A percentile compares a stretch with the other conserved stretches of the same genome.
Evolutionary conservation across 768 basidiomycete species (phyloP).

Genomic region (Brasilioporus rufonigricans): DNA sequence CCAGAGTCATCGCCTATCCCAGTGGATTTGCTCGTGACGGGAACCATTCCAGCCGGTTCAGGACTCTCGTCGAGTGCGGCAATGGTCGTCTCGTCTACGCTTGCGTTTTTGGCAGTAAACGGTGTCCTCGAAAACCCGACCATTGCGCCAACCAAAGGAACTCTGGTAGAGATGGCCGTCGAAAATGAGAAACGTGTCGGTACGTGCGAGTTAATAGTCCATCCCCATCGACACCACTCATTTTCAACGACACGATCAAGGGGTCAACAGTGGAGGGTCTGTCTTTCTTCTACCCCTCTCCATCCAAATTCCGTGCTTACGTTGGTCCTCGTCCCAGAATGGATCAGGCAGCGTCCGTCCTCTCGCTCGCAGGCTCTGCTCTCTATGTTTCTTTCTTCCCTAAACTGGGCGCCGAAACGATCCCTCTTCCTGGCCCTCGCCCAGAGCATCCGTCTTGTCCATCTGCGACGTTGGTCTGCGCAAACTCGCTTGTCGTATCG

Average conservation of each 20-base stretch:
- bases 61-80: conserved; percentile 88
- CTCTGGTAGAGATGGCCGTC: conserved; percentile 77
- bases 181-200: conserved; percentile 84
- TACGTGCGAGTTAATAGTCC: conserved; percentile 21
- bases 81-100: conserved; percentile 84
- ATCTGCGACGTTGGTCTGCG: conserved; percentile 27
- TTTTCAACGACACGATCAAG: conserved; percentile 21
- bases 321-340: conserved; percentile 45
- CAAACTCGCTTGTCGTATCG: conserved; percentile 67
- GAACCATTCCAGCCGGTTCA: conserved; percentile 82
- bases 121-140: conserved; percentile 44
- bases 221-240: background rate
- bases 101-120: conserved; percentile 78
- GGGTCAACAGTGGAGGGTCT: conserved; percentile 78
- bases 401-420: conserved; percentile 58
- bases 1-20: conserved; percentile 44
- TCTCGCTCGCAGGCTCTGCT: conserved; percentile 66
- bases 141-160: conserved; percentile 49
- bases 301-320: conserved; percentile 7
- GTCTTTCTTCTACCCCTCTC: conserved; percentile 14
- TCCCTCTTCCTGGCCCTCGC: conserved; percentile 52
- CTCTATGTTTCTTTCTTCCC: conserved; percentile 85
- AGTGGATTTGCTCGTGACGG: conserved; percentile 75
- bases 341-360: conserved; percentile 90
- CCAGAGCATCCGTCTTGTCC: conserved; percentile 24